Evolutionary conservation across 495 filamentous ascomycete genomes (phyloP).

Genomic region (Monascus purpureus): DNA sequence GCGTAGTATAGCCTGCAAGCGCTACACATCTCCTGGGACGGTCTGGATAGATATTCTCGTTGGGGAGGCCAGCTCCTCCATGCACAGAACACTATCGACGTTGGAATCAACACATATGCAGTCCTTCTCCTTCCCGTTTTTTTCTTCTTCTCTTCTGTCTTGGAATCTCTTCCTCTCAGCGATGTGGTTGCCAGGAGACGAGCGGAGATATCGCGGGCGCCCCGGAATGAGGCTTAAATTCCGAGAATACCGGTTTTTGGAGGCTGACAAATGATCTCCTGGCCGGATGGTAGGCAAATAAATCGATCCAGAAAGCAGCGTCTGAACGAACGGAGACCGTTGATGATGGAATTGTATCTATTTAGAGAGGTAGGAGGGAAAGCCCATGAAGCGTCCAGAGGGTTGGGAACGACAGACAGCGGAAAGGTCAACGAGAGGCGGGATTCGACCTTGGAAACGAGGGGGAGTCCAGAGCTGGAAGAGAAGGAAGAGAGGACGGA

Average conservation of each 20-base stretch:
- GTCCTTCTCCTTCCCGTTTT: neutral
- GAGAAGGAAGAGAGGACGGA: slow-evolving; percentile 1
- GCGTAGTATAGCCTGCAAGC: slow-evolving; percentile 4
- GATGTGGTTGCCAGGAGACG: neutral
- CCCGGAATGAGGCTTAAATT: no score
- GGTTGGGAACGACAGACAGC: neutral
- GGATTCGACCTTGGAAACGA: slow-evolving; percentile 1
- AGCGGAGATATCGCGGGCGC: neutral
- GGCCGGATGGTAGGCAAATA: neutral
- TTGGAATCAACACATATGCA: slow-evolving; percentile 13
- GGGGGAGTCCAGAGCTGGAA: slow-evolving; percentile 1
- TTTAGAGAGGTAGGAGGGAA: slow-evolving; percentile 1
- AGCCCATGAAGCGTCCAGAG: neutral
- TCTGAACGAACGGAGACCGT: neutral
- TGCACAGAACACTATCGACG: slow-evolving; percentile 11
- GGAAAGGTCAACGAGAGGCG: slow-evolving; percentile 4
- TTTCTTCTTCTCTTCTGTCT: neutral
- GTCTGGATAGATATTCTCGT: slow-evolving; percentile 12
- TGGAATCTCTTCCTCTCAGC: neutral
- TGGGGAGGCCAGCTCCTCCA: slow-evolving; percentile 32
- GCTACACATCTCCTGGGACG: slow-evolving; percentile 19
- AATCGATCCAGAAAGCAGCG: neutral
- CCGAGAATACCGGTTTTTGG: no score
- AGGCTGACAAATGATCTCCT: neutral
- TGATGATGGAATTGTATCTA: no score